phyloP scores from a whole-genome alignment of 768 basidiomycete species.

The Lentinula detonsa region DNA sequence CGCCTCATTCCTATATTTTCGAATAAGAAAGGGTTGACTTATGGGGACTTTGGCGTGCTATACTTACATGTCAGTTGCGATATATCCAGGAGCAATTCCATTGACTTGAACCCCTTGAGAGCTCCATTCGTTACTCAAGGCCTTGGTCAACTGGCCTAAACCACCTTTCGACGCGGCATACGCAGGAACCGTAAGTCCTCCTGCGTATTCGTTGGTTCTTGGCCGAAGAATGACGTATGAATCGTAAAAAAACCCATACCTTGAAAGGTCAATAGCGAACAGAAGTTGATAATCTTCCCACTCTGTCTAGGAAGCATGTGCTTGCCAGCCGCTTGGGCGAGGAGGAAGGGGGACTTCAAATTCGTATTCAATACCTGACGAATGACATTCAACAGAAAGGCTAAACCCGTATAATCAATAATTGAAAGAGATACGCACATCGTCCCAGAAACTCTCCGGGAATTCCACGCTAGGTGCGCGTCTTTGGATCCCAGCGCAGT shows the following conservation, averaged over 20 bases:
- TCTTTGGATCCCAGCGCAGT: constrained; percentile 64
- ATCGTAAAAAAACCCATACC: constrained; percentile 30
- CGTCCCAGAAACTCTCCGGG: constrained; percentile 63
- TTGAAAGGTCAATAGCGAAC: constrained; percentile 55
- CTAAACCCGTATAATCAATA: background rate
- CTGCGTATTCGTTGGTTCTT: background rate
- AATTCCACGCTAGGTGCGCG: constrained; percentile 56
- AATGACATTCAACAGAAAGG: constrained; percentile 2
- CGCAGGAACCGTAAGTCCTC: constrained; percentile 74
- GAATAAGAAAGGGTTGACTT: background rate
- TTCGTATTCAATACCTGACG: constrained; percentile 77
- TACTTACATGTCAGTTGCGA: constrained; percentile 79
- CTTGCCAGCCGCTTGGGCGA: constrained; percentile 78
- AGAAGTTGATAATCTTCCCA: constrained; percentile 74
- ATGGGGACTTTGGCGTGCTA: constrained; percentile 5
- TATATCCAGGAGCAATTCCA: constrained; percentile 83
- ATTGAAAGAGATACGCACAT: constrained; percentile 30
- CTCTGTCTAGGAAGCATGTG: constrained; percentile 76
- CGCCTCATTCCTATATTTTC: constrained; percentile 17
- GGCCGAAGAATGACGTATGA: background rate
- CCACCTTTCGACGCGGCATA: constrained; percentile 92
- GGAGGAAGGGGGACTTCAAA: constrained; percentile 81
- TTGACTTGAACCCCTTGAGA: constrained; percentile 85
- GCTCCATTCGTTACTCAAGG: constrained; percentile 92
- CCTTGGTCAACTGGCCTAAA: constrained; percentile 79